Conservation (phyloP, 371 early-diverging fungal species). For the Saksenaea oblongispora region DNA sequence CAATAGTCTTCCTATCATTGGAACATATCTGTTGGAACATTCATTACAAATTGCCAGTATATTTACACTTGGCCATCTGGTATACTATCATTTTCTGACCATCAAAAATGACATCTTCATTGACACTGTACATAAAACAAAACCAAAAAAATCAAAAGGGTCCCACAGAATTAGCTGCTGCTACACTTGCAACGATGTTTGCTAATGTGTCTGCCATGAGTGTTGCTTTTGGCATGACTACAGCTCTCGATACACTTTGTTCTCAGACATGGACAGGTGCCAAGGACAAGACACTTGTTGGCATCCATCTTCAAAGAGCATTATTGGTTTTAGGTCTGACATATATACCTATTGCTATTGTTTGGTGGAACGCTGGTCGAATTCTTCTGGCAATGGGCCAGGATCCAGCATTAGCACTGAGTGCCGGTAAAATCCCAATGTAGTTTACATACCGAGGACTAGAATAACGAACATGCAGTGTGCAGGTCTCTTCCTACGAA, state of each 20-base stretch:
- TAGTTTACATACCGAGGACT: neutral
- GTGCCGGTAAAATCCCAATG: conserved; percentile 25
- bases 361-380: conserved; percentile 73
- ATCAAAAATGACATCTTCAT: conserved; percentile 78
- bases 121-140: too few relatives aligned
- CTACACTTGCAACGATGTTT: conserved; percentile 74
- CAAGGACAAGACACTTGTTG: conserved; percentile 70
- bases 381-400: conserved; percentile 48
- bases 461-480: neutral
- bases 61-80: conserved; percentile 65
- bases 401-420: conserved; percentile 34
- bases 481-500: conserved; percentile 57
- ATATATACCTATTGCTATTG: conserved; percentile 67
- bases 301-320: conserved; percentile 83
- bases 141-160: conserved; percentile 31
- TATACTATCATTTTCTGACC: conserved; percentile 27
- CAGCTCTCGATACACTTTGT: conserved; percentile 82
- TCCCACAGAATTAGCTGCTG: conserved; percentile 74
- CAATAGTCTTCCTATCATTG: conserved; percentile 58
- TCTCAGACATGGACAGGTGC: conserved; percentile 84
- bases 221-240: conserved; percentile 72
- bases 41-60: conserved; percentile 64
- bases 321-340: conserved; percentile 67
- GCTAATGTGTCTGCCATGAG: conserved; percentile 72
- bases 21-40: conserved; percentile 66